A percentile compares a stretch with the other conserved stretches of the same genome.
Evolutionary conservation across 2,329 filamentous ascomycete species (phyloP).

Genomic region (Xylariaceae sp.): DNA sequence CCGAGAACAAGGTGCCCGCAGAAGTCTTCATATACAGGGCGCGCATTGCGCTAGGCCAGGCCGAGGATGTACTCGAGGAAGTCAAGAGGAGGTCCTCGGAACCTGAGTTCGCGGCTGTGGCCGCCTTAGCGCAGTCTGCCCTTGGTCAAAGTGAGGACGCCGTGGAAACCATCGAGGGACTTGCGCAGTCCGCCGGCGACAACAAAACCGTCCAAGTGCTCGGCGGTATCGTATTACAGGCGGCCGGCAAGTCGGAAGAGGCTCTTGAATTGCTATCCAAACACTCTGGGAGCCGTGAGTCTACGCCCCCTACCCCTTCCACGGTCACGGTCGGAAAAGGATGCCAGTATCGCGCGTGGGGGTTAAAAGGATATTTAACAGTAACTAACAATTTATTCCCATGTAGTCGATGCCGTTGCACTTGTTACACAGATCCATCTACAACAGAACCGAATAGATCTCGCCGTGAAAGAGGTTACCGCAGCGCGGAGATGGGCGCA

Average conservation of each 20-base stretch:
- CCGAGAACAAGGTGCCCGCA: slow-evolving; percentile 72
- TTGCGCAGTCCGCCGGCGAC: slow-evolving; percentile 63
- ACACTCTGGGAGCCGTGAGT: slow-evolving; percentile 81
- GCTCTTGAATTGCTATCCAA: slow-evolving; percentile 73
- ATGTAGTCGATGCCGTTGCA: slow-evolving; percentile 67
- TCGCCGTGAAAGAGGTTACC: slow-evolving; percentile 83
- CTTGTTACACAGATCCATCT: slow-evolving; percentile 90
- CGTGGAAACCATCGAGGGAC: slow-evolving; percentile 58
- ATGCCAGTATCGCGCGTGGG: neutral
- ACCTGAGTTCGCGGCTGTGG: slow-evolving; percentile 72
- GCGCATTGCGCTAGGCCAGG: slow-evolving; percentile 76
- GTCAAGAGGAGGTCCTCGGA: slow-evolving; percentile 56
- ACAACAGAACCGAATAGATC: slow-evolving; percentile 83
- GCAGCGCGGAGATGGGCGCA: slow-evolving; percentile 90
- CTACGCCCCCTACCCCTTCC: neutral
- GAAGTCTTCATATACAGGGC: slow-evolving; percentile 77
- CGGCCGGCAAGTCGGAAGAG: slow-evolving; percentile 76
- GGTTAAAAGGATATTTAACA: neutral
- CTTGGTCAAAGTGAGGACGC: slow-evolving; percentile 60
- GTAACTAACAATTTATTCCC: slow-evolving; percentile 1
- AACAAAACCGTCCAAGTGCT: slow-evolving; percentile 79
- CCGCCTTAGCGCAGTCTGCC: slow-evolving; percentile 65
- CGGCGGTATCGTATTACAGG: slow-evolving; percentile 76
- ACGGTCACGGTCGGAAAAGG: neutral
- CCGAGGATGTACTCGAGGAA: slow-evolving; percentile 66